phyloP scores from a whole-genome alignment of 2,329 filamentous ascomycete genomes.

The Exophiala viscosa region DNA sequence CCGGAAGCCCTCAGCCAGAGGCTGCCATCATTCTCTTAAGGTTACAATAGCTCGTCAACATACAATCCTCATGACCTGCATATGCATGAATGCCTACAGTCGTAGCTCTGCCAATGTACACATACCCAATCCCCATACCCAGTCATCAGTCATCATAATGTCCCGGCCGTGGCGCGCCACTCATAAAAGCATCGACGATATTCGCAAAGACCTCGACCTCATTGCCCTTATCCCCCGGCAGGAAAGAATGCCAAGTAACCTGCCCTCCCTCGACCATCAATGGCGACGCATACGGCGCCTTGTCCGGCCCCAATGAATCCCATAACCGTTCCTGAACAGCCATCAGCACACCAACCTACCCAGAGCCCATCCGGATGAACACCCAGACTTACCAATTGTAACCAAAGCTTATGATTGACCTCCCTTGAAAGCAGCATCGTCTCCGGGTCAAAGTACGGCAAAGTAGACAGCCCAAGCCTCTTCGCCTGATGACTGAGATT shows the following conservation, averaged over 20 bases:
- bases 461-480: slow-evolving; percentile 14
- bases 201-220: slow-evolving; percentile 20
- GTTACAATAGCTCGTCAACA: too few species aligned
- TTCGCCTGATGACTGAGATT: slow-evolving; percentile 27
- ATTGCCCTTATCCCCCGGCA: slow-evolving; percentile 21
- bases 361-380: not conserved
- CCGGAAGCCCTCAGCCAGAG: too few species aligned
- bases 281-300: slow-evolving; percentile 24
- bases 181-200: slow-evolving; percentile 22
- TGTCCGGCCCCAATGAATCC: slow-evolving; percentile 25
- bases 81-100: not conserved
- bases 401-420: slow-evolving; percentile 25
- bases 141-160: not conserved
- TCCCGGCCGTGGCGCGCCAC: slow-evolving; percentile 3
- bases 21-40: too few species aligned
- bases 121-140: not conserved
- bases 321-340: slow-evolving; percentile 17
- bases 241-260: slow-evolving; percentile 28
- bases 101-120: too few species aligned
- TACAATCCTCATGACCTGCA: too few species aligned
- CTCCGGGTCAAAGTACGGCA: slow-evolving; percentile 28
- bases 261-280: slow-evolving; percentile 23
- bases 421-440: slow-evolving; percentile 28
- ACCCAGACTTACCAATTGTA: slow-evolving; percentile 22
- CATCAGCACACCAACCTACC: not conserved